Percentiles rank a stretch among this genome's conserved stretches.
Evolutionary conservation across 805 yeast species (phyloP).

Genomic region (Starmerella cellae): DNA sequence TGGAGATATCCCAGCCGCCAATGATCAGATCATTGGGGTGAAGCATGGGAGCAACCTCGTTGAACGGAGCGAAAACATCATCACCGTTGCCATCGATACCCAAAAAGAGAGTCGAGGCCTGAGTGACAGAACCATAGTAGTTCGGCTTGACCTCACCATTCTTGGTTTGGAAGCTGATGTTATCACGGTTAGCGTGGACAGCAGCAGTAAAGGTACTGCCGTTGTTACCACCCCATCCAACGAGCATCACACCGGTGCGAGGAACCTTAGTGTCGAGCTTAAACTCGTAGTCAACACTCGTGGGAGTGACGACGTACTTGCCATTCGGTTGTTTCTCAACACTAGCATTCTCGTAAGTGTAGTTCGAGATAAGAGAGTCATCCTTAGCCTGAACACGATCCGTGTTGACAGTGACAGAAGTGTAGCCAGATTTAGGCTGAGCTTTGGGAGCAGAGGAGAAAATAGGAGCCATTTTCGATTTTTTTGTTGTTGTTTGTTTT

Average conservation of each 20-base stretch:
- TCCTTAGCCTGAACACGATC: conserved; percentile 40
- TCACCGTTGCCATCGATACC: conserved; percentile 74
- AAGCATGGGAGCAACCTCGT: conserved; percentile 73
- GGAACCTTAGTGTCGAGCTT: conserved; percentile 72
- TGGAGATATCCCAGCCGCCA: conserved; percentile 90
- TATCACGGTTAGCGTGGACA: conserved; percentile 68
- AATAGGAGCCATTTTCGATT: conserved; percentile 6
- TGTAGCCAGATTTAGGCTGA: conserved; percentile 24
- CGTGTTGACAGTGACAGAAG: conserved; percentile 42
- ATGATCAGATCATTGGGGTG: conserved; percentile 81
- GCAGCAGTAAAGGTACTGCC: conserved; percentile 87
- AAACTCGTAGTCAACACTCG: conserved; percentile 63
- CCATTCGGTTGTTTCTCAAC: conserved; percentile 44
- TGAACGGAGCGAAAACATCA: conserved; percentile 88
- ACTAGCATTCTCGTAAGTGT: conserved; percentile 60
- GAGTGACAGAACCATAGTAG: conserved; percentile 91
- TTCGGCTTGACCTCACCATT: conserved; percentile 64
- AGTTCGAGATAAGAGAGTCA: conserved; percentile 41
- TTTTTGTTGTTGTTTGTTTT: conserved; percentile 4
- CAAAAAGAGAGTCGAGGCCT: conserved; percentile 74
- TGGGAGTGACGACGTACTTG: conserved; percentile 52
- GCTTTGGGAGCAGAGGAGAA: conserved; percentile 17
- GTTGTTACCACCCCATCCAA: conserved; percentile 93
- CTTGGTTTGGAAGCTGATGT: conserved; percentile 67
- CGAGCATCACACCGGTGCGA: conserved; percentile 76